Evolutionary conservation across 108 stramenopile genomes (phyloP), one percentile per base, ranked within the genome.

Genomic region (Nitzschia sp.): DNA sequence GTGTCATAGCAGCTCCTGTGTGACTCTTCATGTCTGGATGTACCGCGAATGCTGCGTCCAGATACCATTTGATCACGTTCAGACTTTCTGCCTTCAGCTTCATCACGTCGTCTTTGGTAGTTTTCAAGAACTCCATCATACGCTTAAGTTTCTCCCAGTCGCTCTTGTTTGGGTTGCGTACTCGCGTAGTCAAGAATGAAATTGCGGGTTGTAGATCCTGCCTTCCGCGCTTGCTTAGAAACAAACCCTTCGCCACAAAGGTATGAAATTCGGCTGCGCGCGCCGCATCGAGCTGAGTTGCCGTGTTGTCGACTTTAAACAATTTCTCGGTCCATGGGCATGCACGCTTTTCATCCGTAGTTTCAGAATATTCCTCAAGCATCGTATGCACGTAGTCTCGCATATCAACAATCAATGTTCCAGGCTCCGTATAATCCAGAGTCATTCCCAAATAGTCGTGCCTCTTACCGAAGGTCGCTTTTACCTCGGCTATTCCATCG

Each of bases 371-470:
- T 13, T 58, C 70, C 0, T 76, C 54, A 27, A 85, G 25, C 11
- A 72, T 59, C 26, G 61, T 47, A 2, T 71, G 25, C n/a, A n/a
- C n/a, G n/a, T n/a, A n/a, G n/a, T n/a, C n/a, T n/a, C n/a, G n/a
- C n/a, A n/a, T n/a, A n/a, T n/a, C n/a, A n/a, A n/a, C n/a, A n/a
- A n/a, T n/a, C n/a, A n/a, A n/a, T n/a, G n/a, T n/a, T n/a, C n/a
- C n/a, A n/a, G n/a, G n/a, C n/a, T n/a, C n/a, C n/a, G n/a, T n/a
- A n/a, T n/a, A n/a, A n/a, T n/a, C n/a, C 29, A 83, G 9, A 11
- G 38, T 55, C 80, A 83, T 86, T 9, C 79, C 85, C 3, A 86
- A 73, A 55, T 75, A 86, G 13, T 63, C 59, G 60, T 78, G 80
- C n/a, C 34, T 36, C n/a, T 38, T 45, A 1, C 72, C 72, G 3